Evolutionary conservation across 129 eudicot species (phyloP).

Genomic region (Centrapalus pauciflorus): DNA sequence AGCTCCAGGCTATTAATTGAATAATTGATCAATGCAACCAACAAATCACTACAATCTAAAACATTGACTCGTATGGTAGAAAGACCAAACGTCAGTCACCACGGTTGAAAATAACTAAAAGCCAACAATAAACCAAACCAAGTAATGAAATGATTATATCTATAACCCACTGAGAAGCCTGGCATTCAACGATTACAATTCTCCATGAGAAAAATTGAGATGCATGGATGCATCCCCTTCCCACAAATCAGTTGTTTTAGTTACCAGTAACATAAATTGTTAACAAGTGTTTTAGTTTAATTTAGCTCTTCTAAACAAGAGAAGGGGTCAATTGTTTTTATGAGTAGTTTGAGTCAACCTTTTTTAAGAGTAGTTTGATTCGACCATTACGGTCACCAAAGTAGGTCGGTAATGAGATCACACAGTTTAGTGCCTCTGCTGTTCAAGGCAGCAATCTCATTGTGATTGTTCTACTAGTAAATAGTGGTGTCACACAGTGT

Average conservation of each 20-base stretch:
- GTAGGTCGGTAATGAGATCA: background rate
- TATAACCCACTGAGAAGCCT: background rate
- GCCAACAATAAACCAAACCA: background rate
- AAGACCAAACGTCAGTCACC: background rate
- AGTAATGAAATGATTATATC: background rate
- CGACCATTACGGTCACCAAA: background rate
- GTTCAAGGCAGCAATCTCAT: background rate
- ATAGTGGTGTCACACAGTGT: background rate
- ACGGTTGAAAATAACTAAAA: background rate
- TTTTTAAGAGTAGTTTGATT: too few relatives aligned
- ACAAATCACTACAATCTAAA: background rate
- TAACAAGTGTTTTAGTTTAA: background rate
- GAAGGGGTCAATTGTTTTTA: too few relatives aligned
- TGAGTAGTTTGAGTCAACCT: too few relatives aligned
- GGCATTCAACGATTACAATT: background rate
- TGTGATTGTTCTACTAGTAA: background rate
- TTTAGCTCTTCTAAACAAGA: background rate
- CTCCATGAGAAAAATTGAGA: background rate
- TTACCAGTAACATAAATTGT: background rate
- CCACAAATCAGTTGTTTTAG: background rate
- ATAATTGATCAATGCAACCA: background rate
- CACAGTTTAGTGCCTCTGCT: background rate
- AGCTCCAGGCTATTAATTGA: background rate
- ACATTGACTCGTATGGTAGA: too few relatives aligned
- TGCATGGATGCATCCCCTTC: background rate